Evolutionary conservation across 1,284 basidiomycete genomes (phyloP), one percentile per base, ranked within the genome.

Genomic region (Amylostereum chailletii): DNA sequence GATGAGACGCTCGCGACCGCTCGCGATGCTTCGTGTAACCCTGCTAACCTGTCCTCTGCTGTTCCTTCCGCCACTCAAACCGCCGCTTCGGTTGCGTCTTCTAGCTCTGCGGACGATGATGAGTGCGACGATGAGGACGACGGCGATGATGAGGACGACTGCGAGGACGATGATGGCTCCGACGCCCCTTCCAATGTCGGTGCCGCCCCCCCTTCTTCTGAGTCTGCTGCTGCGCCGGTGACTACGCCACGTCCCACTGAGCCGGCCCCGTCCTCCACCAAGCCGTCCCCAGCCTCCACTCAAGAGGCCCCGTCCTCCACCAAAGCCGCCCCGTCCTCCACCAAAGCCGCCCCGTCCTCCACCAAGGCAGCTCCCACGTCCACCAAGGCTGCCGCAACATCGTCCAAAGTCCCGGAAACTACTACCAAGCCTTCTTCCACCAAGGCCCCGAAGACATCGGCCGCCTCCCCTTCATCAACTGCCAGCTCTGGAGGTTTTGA

Each of bases 1-100:
- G 72, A 62, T 45, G 68, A 83, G 68, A 74, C 67, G 49, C 67
- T 80, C 45, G 60, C 60, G 8, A 67, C 62, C 48, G 64, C 67
- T 61, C 77, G 77, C 52, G 67, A 71, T 29, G 57, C 74, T n/a
- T 66, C 79, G 61, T 88, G 85, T 66, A 65, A 57, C 55, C 71
- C 72, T 32, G 47, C 54, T 33, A 45, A 49, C 46, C n/a, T 42
- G 41, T 56, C 61, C 19, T 50, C 63, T 4, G 53, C 61, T 29
- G 51, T 57, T 19, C 53, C 58, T n/a, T 46, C 54, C 31, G 59
- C 62, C n/a, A 57, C 66, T 31, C 54, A 58, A 27, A 57, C 59
- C 30, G 27, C 46, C 26, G 39, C 49, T 9, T 39, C 45, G 45
- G 41, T 49, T 41, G 51, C 51, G 42, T 55, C 48, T 37, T 54